Base-by-base conservation (phyloP, 2,329 filamentous ascomycete species). In the Graphium sp. region DNA sequence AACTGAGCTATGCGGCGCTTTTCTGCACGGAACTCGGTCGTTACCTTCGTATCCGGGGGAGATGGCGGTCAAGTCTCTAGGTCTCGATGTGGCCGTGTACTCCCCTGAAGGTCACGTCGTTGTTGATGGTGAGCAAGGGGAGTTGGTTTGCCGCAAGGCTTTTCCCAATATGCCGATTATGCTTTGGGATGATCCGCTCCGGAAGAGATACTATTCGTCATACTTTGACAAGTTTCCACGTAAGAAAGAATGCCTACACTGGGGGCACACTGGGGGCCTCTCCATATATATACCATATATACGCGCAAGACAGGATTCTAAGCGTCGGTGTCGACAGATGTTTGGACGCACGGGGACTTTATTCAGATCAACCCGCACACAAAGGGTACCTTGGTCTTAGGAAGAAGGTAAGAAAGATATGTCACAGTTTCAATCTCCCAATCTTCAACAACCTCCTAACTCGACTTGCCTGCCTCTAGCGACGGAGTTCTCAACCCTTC, bases 331-430 rank as follows among this genome's bases (percentile, higher is more conserved):
- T n/a, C n/a, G n/a, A n/a, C n/a, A n/a, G 55, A 70, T 31, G 78
- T 80, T 2, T 89, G 81, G 82, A 77, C 78, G 0, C 82, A 89
- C 37, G 81, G 81, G 14, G 82, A 89, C 43, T 87, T 85, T 45
- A 73, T 81, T 41, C 62, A 66, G 19, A 54, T 79, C 10, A 71
- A 87, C 41, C 78, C 79, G 0, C 37, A 52, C 5, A 85, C 79
- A 2, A 65, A 69, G 6, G n/a, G n/a, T n/a, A n/a, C n/a, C n/a
- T n/a, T n/a, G n/a, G n/a, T n/a, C n/a, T n/a, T n/a, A n/a, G n/a
- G n/a, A n/a, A n/a, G n/a, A n/a, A n/a, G n/a, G n/a, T n/a, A n/a
- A n/a, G n/a, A n/a, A n/a, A n/a, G n/a, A n/a, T n/a, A n/a, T n/a
- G n/a, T n/a, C n/a, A n/a, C n/a, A n/a, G n/a, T n/a, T n/a, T n/a